Percentiles rank a stretch among this genome's conserved stretches.
Conservation (phyloP, 306 rosid genomes). For the Vigna trinervia region DNA sequence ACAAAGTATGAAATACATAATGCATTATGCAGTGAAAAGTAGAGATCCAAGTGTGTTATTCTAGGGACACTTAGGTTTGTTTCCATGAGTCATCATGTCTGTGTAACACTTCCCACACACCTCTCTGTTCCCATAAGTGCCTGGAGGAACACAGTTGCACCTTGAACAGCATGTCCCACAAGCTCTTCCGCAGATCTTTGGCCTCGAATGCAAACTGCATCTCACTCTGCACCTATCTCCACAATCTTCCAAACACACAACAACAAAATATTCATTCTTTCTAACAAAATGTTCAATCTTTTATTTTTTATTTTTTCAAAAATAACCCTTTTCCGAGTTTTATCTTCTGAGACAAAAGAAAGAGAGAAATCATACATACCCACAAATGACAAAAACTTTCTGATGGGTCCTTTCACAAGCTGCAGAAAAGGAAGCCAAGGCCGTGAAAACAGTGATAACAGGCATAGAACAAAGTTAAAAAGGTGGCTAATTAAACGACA, state of each 20-base stretch:
- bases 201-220: conserved; percentile 52
- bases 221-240: conserved; percentile 44
- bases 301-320: no score
- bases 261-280: no score
- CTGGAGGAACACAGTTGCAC: conserved; percentile 63
- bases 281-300: no score
- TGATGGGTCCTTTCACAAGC: conserved; percentile 54
- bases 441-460: not conserved
- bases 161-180: conserved; percentile 57
- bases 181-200: conserved; percentile 47
- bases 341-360: not conserved
- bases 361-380: conserved; percentile 41
- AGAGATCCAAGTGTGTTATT: not conserved
- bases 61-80: conserved; percentile 57
- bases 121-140: conserved; percentile 54
- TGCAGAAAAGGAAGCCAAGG: conserved; percentile 25
- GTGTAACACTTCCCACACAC: conserved; percentile 58
- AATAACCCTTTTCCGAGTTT: no score
- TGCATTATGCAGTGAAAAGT: not conserved
- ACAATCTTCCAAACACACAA: conserved; percentile 43
- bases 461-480: not conserved
- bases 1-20: not conserved
- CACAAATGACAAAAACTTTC: conserved; percentile 47
- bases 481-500: not conserved
- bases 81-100: conserved; percentile 55